Base-by-base conservation (phyloP, 805 yeast genomes). In the Yamadazyma philogaea region DNA sequence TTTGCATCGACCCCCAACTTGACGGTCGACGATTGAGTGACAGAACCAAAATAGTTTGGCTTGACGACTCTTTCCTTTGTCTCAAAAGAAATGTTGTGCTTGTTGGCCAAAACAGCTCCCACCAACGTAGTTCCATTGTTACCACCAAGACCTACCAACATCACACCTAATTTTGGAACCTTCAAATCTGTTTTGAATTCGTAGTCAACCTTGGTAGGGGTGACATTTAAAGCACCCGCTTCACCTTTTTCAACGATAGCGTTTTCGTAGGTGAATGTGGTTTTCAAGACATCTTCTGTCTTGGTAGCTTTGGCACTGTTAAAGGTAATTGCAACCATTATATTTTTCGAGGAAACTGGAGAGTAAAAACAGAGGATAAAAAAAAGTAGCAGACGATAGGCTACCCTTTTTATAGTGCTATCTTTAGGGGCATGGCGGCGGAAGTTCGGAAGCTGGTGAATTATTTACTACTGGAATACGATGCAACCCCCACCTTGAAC, bases 61-160 rank as follows among this genome's bases (percentile, higher is more conserved):
- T 74, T 73, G 37, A 79, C 74, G 19, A 72, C 74, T 40, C 96
- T 96, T 42, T 81, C 82, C 68, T 88, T 89, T 55, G 85, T 88
- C 59, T 86, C 81, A 71, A 90, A 90, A 39, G 78, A 66, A 49
- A 90, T 63, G 48, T 85, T 76, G 62, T 86, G 75, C 57, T 83
- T 87, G 74, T 90, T 90, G 46, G 97, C 96, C 51, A 85, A 77
- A 39, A 82, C 74, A 7, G 96, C 83, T 34, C 91, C 89, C 42
- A 89, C 79, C 51, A 91, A 75, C 11, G 98, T 90, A 45, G 96
- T 77, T 65, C 97, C 98, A 60, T 90, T 90, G 75, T 90, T 90
- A 66, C 98, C 98, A 55, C 97, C 97, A 52, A 90, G 75, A 54
- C 98, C 98, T 27, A 90, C 97, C 49, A 91, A 75, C 80, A 90